phyloP scores from a whole-genome alignment of 2,329 filamentous ascomycete species.

The Pseudocercospora fuligena region DNA sequence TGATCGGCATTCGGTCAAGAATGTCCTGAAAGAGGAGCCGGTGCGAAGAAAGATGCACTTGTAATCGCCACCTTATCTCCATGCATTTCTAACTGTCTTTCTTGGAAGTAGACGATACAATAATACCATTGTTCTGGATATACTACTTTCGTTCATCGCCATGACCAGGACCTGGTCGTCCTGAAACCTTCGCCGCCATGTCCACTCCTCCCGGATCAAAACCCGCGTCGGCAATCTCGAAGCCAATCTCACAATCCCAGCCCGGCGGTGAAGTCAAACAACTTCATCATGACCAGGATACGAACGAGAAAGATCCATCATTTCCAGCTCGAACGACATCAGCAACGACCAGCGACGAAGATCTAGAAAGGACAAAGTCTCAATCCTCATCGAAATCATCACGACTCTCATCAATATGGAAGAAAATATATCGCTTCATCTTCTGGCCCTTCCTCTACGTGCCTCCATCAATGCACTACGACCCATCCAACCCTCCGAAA shows the following conservation, averaged over 20 bases:
- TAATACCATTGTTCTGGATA: background rate
- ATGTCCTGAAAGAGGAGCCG: constrained; percentile 1
- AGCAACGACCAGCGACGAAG: background rate
- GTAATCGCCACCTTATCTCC: constrained; percentile 8
- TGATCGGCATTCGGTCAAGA: constrained; percentile 7
- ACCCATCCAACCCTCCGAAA: constrained; percentile 66
- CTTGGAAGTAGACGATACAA: background rate
- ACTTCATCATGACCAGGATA: background rate
- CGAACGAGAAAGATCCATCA: background rate
- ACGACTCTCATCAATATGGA: constrained; percentile 30
- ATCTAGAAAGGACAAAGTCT: background rate
- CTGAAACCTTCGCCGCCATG: background rate
- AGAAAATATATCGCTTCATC: constrained; percentile 41
- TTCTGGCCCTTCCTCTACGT: constrained; percentile 54
- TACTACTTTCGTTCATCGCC: background rate
- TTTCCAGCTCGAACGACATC: constrained; percentile 2
- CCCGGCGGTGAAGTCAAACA: constrained; percentile 10
- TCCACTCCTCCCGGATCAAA: background rate
- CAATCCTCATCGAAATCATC: background rate
- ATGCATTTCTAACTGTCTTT: background rate
- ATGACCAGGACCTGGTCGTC: background rate
- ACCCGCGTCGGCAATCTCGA: constrained; percentile 5
- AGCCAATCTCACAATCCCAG: constrained; percentile 8
- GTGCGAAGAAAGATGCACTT: constrained; percentile 1
- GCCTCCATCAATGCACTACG: constrained; percentile 70